Evolutionary conservation across 1,284 basidiomycete species (phyloP).

Genomic region (Ganoderma boninense): DNA sequence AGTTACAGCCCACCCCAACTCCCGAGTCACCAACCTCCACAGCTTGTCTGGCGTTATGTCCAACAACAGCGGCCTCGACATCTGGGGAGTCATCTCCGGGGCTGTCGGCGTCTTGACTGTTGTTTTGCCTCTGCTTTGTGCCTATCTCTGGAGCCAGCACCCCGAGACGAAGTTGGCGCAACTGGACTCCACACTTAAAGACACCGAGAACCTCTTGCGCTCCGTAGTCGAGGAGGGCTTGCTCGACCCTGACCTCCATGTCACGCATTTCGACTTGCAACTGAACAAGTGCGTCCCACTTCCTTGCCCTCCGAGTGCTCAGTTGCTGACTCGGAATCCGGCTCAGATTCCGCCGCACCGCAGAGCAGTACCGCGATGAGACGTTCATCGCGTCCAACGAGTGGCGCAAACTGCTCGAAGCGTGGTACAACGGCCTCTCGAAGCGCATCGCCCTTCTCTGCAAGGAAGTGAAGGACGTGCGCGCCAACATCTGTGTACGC

Average conservation of each 20-base stretch:
- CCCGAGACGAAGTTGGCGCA: background rate
- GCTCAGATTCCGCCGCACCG: background rate
- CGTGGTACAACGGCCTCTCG: conserved; percentile 4
- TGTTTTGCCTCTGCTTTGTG: background rate
- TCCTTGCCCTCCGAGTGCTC: background rate
- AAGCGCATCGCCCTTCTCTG: background rate
- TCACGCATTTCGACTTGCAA: conserved; percentile 23
- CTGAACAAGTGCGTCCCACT: background rate
- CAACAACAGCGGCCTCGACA: background rate
- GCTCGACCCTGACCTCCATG: conserved; percentile 29
- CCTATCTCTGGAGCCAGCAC: background rate
- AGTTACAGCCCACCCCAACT: background rate
- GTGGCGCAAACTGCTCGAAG: background rate
- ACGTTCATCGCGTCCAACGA: background rate
- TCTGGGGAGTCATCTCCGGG: background rate
- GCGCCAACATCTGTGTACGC: background rate
- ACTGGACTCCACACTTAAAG: background rate
- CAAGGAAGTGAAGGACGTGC: background rate
- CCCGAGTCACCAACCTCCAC: too few species aligned
- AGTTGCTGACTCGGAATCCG: background rate
- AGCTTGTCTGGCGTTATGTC: background rate
- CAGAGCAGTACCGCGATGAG: background rate
- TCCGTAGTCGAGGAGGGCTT: background rate
- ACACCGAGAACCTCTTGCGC: background rate
- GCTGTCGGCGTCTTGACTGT: background rate